Evolutionary conservation across 148 eudicot genomes (phyloP).

Genomic region (Vaccinium darrowii): DNA sequence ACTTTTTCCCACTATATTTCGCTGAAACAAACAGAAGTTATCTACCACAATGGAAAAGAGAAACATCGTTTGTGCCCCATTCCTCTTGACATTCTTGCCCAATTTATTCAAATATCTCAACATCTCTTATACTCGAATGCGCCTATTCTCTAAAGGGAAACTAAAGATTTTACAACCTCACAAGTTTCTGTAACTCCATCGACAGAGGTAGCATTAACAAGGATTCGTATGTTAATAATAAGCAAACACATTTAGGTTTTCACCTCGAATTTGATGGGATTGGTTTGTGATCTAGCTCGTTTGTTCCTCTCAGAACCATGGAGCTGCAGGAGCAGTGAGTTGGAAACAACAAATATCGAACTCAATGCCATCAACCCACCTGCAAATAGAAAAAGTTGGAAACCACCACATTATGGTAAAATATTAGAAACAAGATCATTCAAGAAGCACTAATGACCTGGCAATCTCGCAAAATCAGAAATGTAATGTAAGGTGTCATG

Average conservation of each 20-base stretch:
- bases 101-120: background rate
- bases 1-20: background rate
- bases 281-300: slow-evolving; percentile 20
- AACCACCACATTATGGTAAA: background rate
- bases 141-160: background rate
- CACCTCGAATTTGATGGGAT: background rate
- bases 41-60: background rate
- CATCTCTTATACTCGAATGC: background rate
- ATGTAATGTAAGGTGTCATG: background rate
- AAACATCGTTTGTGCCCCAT: background rate
- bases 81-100: background rate
- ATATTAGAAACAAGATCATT: background rate
- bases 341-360: slow-evolving; percentile 81
- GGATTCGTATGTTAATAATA: background rate
- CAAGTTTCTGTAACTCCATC: background rate
- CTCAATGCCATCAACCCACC: slow-evolving; percentile 96
- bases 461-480: background rate
- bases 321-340: slow-evolving; percentile 79
- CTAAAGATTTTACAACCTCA: background rate
- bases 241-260: background rate
- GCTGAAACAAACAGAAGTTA: background rate
- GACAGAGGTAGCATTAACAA: background rate
- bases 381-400: slow-evolving; percentile 20
- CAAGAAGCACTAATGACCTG: background rate
- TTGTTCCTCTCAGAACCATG: slow-evolving; percentile 51